Evolutionary conservation across 495 filamentous ascomycete species (phyloP).

Genomic region (Letharia lupina): DNA sequence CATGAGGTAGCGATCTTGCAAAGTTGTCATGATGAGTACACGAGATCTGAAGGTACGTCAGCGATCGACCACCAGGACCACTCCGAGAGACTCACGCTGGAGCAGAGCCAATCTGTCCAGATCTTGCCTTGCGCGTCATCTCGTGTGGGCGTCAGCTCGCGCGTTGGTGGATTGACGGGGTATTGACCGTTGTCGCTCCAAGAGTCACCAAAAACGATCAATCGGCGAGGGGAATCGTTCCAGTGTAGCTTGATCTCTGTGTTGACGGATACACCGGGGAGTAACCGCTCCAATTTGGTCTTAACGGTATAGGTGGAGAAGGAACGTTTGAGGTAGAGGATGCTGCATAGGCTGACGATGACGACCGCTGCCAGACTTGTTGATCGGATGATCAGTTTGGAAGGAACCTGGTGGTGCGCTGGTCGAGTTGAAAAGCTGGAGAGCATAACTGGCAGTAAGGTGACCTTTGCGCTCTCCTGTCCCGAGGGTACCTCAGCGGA

Average conservation of each 20-base stretch:
- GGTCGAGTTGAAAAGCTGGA: background rate
- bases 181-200: conserved; percentile 40
- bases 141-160: conserved; percentile 10
- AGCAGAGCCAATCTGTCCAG: conserved; percentile 43
- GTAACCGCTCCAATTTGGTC: background rate
- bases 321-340: conserved; percentile 10
- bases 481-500: too few relatives aligned
- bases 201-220: conserved; percentile 44
- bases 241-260: conserved; percentile 7
- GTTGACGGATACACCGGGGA: background rate
- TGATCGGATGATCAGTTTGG: conserved; percentile 7
- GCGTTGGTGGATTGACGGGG: conserved; percentile 20
- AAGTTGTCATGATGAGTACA: conserved; percentile 40
- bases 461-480: background rate
- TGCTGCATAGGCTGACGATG: conserved; percentile 10
- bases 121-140: conserved; percentile 32
- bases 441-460: conserved; percentile 6
- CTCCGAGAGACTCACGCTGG: conserved; percentile 28
- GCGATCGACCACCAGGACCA: background rate
- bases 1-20: conserved; percentile 33
- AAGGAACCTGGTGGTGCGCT: background rate
- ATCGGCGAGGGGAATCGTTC: conserved; percentile 24
- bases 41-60: conserved; percentile 29
- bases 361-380: conserved; percentile 11
- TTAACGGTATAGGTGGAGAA: conserved; percentile 5